Conservation (phyloP, 768 basidiomycete genomes). For the Termitomyces sp. region DNA sequence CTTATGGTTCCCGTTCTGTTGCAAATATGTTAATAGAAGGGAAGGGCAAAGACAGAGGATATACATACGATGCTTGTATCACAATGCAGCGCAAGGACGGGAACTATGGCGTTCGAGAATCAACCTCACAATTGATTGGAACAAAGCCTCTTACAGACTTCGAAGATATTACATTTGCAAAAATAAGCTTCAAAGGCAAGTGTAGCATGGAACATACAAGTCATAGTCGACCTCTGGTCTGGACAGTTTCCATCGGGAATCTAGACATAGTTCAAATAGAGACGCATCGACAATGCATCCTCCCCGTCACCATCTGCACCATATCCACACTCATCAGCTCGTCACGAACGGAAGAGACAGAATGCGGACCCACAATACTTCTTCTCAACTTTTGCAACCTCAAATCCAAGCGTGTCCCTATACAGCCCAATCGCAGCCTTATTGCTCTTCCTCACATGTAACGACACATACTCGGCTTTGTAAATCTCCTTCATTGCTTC, state of each 20-base stretch:
- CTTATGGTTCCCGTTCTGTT: not conserved
- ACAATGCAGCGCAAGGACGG: not conserved
- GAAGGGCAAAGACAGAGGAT: not conserved
- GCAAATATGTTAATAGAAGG: not conserved
- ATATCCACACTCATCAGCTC: not conserved
- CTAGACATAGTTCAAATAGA: not conserved
- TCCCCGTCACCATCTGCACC: slow-evolving; percentile 1
- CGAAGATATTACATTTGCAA: not conserved
- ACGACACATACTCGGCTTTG: slow-evolving; percentile 73
- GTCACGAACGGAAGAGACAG: not conserved
- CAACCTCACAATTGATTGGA: not conserved
- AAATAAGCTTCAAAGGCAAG: not conserved
- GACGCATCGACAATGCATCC: slow-evolving; percentile 1
- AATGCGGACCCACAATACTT: slow-evolving; percentile 70
- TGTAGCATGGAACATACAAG: not conserved
- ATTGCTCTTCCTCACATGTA: slow-evolving; percentile 95
- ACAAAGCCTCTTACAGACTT: not conserved
- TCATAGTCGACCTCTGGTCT: not conserved
- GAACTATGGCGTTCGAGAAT: no score
- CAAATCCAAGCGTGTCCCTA: slow-evolving; percentile 85
- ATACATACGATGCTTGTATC: not conserved
- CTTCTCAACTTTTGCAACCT: slow-evolving; percentile 79
- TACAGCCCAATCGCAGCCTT: slow-evolving; percentile 87
- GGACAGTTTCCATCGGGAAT: not conserved
- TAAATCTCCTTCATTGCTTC: slow-evolving; percentile 90